Conservation (phyloP, 1,139 yeast species). For the Suhomyces chickasaworum region DNA sequence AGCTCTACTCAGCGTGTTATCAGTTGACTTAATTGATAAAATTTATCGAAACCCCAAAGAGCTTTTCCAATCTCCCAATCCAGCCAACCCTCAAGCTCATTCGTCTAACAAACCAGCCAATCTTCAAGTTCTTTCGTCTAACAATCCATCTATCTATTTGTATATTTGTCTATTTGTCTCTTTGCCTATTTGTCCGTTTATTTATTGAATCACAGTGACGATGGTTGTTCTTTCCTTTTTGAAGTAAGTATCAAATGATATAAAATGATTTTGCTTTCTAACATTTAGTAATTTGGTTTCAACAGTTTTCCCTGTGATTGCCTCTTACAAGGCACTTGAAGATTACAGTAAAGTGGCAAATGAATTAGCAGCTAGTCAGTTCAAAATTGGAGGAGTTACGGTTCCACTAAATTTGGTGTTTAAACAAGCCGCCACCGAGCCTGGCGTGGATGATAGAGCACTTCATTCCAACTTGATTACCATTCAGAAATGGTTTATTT, state of each 20-base stretch:
- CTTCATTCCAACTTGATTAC: conserved; percentile 36
- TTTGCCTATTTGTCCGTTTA: not conserved
- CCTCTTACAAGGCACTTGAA: conserved; percentile 55
- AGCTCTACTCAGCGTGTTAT: not conserved
- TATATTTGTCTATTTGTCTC: too few species aligned
- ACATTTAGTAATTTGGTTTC: conserved; percentile 38
- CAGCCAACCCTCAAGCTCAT: not conserved
- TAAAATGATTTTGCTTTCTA: conserved; percentile 10
- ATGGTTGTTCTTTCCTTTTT: conserved; percentile 17
- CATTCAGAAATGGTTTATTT: conserved; percentile 58
- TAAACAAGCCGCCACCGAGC: conserved; percentile 18
- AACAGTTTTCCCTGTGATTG: conserved; percentile 53
- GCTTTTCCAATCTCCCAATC: too few species aligned
- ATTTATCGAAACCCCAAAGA: not conserved
- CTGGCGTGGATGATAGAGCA: conserved; percentile 18
- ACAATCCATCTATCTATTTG: not conserved
- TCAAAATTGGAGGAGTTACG: conserved; percentile 39
- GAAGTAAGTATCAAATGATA: conserved; percentile 16
- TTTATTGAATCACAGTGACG: conserved; percentile 1
- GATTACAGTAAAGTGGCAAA: conserved; percentile 32
- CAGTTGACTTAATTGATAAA: not conserved
- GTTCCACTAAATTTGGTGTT: conserved; percentile 34
- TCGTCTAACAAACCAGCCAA: too few species aligned
- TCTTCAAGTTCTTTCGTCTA: not conserved
- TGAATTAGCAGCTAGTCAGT: conserved; percentile 27